Base-by-base conservation (phyloP, 2,329 filamentous ascomycete genomes). In the Pseudogymnoascus sp. region DNA sequence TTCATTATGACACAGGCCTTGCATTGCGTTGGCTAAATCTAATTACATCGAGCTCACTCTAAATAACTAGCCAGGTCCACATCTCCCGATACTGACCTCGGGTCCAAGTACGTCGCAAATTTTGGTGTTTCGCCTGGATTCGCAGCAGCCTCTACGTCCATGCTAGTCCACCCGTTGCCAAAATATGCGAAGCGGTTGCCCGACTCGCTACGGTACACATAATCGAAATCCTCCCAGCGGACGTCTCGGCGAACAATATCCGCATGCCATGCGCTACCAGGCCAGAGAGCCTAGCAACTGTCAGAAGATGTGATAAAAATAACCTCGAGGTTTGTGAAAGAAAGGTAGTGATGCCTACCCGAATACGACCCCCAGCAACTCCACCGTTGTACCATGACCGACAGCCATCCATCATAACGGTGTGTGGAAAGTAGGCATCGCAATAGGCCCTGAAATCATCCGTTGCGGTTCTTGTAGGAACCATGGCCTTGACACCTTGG, bases 361-460 rank as follows among this genome's bases (percentile, higher is more conserved):
- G 0, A 86, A 86, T 66, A 88, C 84, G 29, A 89, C 83, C 2
- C 86, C 76, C 0, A 78, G 80, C 81, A 4, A 76, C 75, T 0
- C 83, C 84, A 11, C 86, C 83, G 64, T 90, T 90, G 67, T 88
- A 88, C 87, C 87, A 90, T 0, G 83, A 87, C 44, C 81, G 84
- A 71, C 87, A 90, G 64, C 82, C 81, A 62, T 86, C 82, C 0
- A 80, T 78, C 62, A 86, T 70, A 1, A 83, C 81, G 0, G 81
- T 83, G n/a, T 73, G 78, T 0, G 74, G 71, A 68, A 83, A 83
- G 69, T 82, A 84, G 1, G 79, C 79, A 65, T 83, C 79, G 26
- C 77, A 78, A 72, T 85, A 86, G 64, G 81, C 78, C 16, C 82
- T 73, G 65, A 86, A 86, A 67, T 88, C 85, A 35, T 88, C 86